Conservation (phyloP, 1,284 basidiomycete species). For the Heliocybe sulcata region DNA sequence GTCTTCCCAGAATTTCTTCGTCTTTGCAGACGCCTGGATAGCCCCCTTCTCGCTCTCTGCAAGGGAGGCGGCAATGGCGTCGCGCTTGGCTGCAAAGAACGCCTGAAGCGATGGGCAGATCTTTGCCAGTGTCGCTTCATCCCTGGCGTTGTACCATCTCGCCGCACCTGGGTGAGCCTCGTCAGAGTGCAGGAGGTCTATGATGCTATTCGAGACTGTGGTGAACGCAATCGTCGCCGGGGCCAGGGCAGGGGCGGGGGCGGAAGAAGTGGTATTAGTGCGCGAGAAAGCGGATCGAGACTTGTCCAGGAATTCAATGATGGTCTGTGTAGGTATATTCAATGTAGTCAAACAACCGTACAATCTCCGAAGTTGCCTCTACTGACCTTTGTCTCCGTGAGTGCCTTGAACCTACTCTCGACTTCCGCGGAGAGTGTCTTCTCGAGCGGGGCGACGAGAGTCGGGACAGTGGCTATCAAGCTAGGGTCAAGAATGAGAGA, state of each 20-base stretch:
- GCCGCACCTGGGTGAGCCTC: slow-evolving; percentile 45
- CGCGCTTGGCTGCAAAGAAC: slow-evolving; percentile 40
- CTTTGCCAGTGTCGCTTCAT: slow-evolving; percentile 33
- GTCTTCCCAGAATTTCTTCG: slow-evolving; percentile 47
- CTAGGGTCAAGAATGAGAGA: background rate
- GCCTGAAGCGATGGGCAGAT: slow-evolving; percentile 34
- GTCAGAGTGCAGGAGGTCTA: slow-evolving; percentile 58
- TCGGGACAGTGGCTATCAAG: slow-evolving; percentile 68
- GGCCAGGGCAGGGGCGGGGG: slow-evolving; percentile 71
- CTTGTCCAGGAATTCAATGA: slow-evolving; percentile 79
- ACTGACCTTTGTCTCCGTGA: slow-evolving; percentile 69
- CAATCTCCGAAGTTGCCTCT: background rate
- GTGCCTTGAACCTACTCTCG: slow-evolving; percentile 75
- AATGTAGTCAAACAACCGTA: slow-evolving; percentile 5
- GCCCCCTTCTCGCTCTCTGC: slow-evolving; percentile 36
- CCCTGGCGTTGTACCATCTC: slow-evolving; percentile 42
- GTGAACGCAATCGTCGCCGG: slow-evolving; percentile 77
- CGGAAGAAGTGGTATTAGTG: slow-evolving; percentile 58
- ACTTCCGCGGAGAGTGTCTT: slow-evolving; percentile 66
- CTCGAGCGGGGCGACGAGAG: slow-evolving; percentile 74
- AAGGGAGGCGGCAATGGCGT: slow-evolving; percentile 49
- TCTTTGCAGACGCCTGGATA: slow-evolving; percentile 53
- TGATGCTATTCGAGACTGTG: slow-evolving; percentile 49
- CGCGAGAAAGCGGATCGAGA: slow-evolving; percentile 62
- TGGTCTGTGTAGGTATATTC: slow-evolving; percentile 37